phyloP scores from a whole-genome alignment of 495 filamentous ascomycete genomes.

The Aspergillus indologenus region DNA sequence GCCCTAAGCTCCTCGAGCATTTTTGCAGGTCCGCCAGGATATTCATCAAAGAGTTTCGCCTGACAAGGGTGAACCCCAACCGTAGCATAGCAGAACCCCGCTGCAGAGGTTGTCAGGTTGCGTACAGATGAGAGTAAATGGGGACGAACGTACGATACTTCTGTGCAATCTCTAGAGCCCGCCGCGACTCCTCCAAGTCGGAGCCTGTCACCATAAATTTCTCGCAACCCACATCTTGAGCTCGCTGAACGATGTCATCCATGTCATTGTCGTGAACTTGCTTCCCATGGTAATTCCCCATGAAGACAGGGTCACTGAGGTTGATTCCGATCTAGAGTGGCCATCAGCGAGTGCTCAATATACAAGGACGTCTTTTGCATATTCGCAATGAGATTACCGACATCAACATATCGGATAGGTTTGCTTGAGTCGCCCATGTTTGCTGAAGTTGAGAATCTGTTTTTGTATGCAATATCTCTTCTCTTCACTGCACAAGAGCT shows the following conservation, averaged over 20 bases:
- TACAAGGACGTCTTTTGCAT: neutral
- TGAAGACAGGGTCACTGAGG: slow-evolving; percentile 82
- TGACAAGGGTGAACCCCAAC: slow-evolving; percentile 91
- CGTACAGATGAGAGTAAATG: neutral
- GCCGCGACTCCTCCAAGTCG: slow-evolving; percentile 69
- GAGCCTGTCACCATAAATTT: slow-evolving; percentile 97
- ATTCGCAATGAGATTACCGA: slow-evolving; percentile 18
- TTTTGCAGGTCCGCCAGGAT: slow-evolving; percentile 53
- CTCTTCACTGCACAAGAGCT: neutral
- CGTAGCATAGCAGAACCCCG: slow-evolving; percentile 79
- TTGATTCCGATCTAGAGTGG: slow-evolving; percentile 78
- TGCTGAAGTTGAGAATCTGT: neutral
- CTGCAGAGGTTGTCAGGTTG: slow-evolving; percentile 20
- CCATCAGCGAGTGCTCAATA: slow-evolving; percentile 7
- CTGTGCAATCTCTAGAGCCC: slow-evolving; percentile 69
- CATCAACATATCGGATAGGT: slow-evolving; percentile 46
- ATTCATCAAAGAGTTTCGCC: slow-evolving; percentile 62
- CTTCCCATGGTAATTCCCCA: slow-evolving; percentile 79
- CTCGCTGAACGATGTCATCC: slow-evolving; percentile 69
- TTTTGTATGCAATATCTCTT: slow-evolving; percentile 11
- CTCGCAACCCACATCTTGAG: slow-evolving; percentile 68
- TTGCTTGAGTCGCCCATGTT: slow-evolving; percentile 35
- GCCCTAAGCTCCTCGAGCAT: slow-evolving; percentile 58
- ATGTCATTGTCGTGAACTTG: slow-evolving; percentile 78
- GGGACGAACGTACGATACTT: slow-evolving; percentile 59